Conservation (phyloP, 2,329 filamentous ascomycete genomes). For the Nemania sp. region DNA sequence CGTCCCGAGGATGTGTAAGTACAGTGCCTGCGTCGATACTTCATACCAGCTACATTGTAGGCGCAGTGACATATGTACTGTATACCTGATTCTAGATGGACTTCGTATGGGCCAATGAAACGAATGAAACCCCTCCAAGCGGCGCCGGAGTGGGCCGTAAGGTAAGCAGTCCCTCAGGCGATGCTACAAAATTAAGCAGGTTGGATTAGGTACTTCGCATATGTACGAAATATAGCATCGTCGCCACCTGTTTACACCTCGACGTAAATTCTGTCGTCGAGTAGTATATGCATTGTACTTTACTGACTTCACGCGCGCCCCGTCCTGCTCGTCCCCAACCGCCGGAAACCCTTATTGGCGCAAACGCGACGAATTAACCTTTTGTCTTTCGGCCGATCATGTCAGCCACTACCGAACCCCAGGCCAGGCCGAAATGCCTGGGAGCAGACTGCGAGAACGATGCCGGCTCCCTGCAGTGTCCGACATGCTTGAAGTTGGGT, state of each 20-base stretch:
- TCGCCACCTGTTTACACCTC: background rate
- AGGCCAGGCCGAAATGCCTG: slow-evolving; percentile 71
- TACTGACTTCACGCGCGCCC: background rate
- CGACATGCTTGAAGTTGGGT: slow-evolving; percentile 88
- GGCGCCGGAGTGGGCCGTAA: background rate
- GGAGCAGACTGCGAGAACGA: slow-evolving; percentile 86
- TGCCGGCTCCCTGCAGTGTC: slow-evolving; percentile 85
- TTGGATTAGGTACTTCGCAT: no score
- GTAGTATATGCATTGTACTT: background rate
- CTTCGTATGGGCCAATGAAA: no score
- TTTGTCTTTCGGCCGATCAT: slow-evolving; percentile 27
- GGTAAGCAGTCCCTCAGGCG: background rate
- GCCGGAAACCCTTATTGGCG: background rate
- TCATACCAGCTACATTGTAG: no score
- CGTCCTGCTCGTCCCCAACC: background rate
- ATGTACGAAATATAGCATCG: background rate
- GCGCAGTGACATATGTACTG: no score
- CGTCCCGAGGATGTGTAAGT: no score
- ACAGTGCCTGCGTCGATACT: no score
- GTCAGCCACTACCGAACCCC: slow-evolving; percentile 52
- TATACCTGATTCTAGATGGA: no score
- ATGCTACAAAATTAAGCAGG: background rate
- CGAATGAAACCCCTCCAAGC: no score
- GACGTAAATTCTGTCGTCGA: background rate
- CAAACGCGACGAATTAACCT: background rate